Conservation (phyloP, 208 protist species). For the Acanthamoeba divionensis region DNA sequence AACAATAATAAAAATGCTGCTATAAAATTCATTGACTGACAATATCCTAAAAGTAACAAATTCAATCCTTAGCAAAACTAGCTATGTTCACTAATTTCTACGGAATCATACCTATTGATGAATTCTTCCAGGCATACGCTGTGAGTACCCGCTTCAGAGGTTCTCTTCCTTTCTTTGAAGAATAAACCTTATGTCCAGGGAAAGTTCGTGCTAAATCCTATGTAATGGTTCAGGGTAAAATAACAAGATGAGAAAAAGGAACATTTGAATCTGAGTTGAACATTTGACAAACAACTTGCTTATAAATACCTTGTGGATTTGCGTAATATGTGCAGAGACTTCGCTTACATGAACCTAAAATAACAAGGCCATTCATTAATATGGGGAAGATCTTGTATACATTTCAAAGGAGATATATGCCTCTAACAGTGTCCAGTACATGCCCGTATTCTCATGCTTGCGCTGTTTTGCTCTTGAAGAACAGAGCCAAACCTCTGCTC, state of each 20-base stretch:
- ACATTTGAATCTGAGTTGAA: not conserved
- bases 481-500: slow-evolving; percentile 43
- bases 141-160: slow-evolving; percentile 19
- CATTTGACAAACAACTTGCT: not conserved
- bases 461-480: slow-evolving; percentile 6
- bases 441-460: slow-evolving; percentile 5
- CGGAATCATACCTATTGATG: not conserved
- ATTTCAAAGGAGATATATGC: too few species aligned
- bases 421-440: slow-evolving; percentile 22
- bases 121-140: slow-evolving; percentile 43
- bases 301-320: not conserved
- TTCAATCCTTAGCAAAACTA: too few species aligned
- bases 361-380: too few species aligned
- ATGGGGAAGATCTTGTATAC: too few species aligned
- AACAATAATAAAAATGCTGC: not conserved
- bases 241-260: not conserved
- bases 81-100: too few species aligned
- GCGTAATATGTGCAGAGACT: not conserved
- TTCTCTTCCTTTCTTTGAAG: not conserved
- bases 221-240: not conserved
- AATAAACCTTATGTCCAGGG: slow-evolving; percentile 24
- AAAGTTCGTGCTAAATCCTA: slow-evolving; percentile 20
- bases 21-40: slow-evolving; percentile 13
- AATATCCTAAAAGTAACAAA: not conserved
- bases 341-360: slow-evolving; percentile 5